Base-by-base conservation (phyloP, 192 early-diverging fungal genomes). In the Phlyctochytrium arcticum region DNA sequence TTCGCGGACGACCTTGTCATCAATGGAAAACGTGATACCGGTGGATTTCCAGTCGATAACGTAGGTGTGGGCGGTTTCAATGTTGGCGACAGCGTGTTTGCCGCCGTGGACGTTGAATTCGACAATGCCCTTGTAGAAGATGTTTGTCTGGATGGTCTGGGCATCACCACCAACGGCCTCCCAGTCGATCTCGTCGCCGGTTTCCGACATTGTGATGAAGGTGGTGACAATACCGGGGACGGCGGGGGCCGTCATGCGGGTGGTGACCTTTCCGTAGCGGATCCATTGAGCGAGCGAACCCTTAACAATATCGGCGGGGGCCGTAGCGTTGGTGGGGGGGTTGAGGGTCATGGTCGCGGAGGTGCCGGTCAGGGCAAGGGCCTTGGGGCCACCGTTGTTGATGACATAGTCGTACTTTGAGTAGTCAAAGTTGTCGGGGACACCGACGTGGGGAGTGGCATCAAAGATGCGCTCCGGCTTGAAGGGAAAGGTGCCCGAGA, bases 161-260 rank as follows among this genome's bases (percentile, higher is more conserved):
- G 34, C 34, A 37, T 65, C 57, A 24, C 31, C 30, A 6, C 76
- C 72, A 36, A 66, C 44, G 17, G 70, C 59, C 63, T 80, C 78
- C 72, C 68, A 75, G 60, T 80, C 78, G 36, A 80, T 80, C 63
- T 80, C 78, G 53, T 80, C 78, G 8, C 61, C 30, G 27, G 59
- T 47, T 36, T 75, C 75, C 15, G 62, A 44, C 54, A 75, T 77
- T 4, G 75, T 39, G 60, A 76, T 76, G 65, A 76, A 69, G 12
- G 75, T 57, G 4, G 75, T 76, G 12, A 76, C 74, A 32, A 71
- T 29, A 34, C 75, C 75, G 36, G 29, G 23, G 0, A 31, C 4
- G 29, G 31, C 26, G 26, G 44, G 24, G 34, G 67, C 51, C 9
- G 15, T 27, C 44, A 76, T 32, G 8, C 63, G 44, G 26, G 73